Conservation (phyloP, 768 basidiomycete species). For the Boletus sp. region DNA sequence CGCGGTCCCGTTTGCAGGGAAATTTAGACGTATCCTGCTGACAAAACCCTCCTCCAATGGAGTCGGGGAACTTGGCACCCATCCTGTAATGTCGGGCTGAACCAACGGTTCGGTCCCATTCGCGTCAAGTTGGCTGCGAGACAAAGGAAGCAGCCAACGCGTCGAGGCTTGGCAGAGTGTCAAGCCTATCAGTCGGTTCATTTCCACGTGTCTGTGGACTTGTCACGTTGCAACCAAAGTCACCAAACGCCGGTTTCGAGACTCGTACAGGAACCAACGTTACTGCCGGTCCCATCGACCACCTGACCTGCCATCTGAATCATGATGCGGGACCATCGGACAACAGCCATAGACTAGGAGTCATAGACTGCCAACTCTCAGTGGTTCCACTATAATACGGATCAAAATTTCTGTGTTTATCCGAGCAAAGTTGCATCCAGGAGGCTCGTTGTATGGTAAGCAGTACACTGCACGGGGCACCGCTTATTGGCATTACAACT, state of each 20-base stretch:
- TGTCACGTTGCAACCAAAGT: background rate
- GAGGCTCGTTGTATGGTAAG: background rate
- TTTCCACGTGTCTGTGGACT: background rate
- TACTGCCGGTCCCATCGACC: background rate
- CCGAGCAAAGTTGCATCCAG: background rate
- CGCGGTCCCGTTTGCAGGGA: no score
- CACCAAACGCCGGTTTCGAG: no score
- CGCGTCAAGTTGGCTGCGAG: background rate
- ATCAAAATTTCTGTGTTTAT: constrained; percentile 9
- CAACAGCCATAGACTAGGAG: background rate
- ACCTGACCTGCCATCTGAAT: background rate
- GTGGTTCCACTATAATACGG: background rate
- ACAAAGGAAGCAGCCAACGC: background rate
- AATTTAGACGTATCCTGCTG: no score
- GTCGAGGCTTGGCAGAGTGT: background rate
- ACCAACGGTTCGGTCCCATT: background rate
- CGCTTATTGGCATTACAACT: background rate
- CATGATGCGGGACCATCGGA: background rate
- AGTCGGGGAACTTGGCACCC: background rate
- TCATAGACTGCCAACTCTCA: background rate
- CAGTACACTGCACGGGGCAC: constrained; percentile 6
- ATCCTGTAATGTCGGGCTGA: background rate
- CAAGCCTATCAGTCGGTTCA: background rate
- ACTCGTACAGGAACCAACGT: background rate
- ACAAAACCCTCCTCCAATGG: no score